Evolutionary conservation across 371 early-diverging fungal genomes (phyloP).

Genomic region (Saksenaea vasiformis): DNA sequence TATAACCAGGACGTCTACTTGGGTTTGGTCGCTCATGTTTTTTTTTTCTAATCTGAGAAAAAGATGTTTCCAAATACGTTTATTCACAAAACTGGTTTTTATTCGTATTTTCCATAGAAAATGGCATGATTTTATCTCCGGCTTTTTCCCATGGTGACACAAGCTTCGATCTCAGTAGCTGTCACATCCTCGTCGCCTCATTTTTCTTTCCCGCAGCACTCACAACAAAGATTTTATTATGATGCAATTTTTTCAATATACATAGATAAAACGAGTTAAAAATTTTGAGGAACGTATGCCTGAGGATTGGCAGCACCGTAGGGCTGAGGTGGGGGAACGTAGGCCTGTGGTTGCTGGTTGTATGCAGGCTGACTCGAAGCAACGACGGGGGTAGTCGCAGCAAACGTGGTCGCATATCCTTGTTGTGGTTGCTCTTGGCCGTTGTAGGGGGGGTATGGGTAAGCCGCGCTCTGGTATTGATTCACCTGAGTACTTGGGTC

Average conservation of each 20-base stretch:
- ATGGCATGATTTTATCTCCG: slow-evolving; percentile 4
- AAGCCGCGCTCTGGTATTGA: slow-evolving; percentile 1
- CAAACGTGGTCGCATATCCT: background rate
- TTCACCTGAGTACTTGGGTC: slow-evolving; percentile 4
- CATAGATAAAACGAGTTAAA: background rate
- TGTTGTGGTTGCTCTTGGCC: slow-evolving; percentile 15
- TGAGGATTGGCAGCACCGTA: background rate
- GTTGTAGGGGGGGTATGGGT: slow-evolving; percentile 1
- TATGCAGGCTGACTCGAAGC: background rate
- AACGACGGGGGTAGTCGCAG: background rate
- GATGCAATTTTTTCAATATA: background rate
- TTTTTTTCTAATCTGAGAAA: background rate
- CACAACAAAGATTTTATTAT: background rate
- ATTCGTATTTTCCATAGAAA: background rate
- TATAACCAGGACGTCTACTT: background rate
- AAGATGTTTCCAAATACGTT: slow-evolving; percentile 1
- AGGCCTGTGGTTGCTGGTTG: background rate
- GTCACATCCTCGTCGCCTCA: background rate
- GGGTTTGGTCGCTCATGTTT: background rate
- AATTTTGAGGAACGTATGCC: background rate
- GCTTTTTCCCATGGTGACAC: slow-evolving; percentile 2
- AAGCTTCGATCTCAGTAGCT: background rate
- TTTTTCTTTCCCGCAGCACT: background rate
- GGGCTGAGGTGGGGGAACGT: background rate
- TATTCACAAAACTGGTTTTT: background rate